Evolutionary conservation across 257 asterid species (phyloP), one percentile per base, ranked within the genome.

Genomic region (Apocynum venetum): DNA sequence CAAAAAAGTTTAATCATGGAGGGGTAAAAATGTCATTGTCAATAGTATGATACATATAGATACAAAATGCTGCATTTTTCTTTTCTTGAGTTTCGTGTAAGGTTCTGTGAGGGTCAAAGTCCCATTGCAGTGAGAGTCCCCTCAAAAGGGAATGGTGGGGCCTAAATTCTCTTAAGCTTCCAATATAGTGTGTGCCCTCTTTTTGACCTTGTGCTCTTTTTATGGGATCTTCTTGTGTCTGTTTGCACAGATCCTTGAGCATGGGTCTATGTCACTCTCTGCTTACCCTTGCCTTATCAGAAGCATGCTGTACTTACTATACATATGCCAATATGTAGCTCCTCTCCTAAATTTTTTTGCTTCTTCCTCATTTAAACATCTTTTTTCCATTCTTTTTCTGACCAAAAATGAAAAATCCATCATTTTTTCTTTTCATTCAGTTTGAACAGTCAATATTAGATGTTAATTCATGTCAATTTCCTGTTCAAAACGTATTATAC

Each of bases 21-120:
- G 14, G 82, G 88, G 88, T 74, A 82, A 52, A 78, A 74, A 17
- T 47, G 88, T 81, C 78, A 80, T 4, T 80, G 49, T 46, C 49
- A 46, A 46, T 6, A 46, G 6, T 46, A 46, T 46, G 49, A 49
- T 25, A 7, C 2, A n/a, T 66, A 41, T 66, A 35, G 7, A 3
- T 5, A 67, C 9, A 41, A 67, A 40, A 67, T 67, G 25, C 51
- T 36, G 12, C 31, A 52, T 55, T 15, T 46, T 51, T 0, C 12
- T 66, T 0, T 61, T 53, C 6, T 66, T 1, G 53, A 57, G 31
- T 76, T 75, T 66, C 64, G 71, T 75, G 81, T 79, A 46, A 25
- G 78, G 69, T 66, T 79, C 72, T 80, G 86, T 75, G 51, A 84
- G 82, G 86, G 91, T 88, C 93, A 85, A 90, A 87, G 88, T 61